Base-by-base conservation (phyloP, 169 alveolate species). In the Babesia ovata region DNA sequence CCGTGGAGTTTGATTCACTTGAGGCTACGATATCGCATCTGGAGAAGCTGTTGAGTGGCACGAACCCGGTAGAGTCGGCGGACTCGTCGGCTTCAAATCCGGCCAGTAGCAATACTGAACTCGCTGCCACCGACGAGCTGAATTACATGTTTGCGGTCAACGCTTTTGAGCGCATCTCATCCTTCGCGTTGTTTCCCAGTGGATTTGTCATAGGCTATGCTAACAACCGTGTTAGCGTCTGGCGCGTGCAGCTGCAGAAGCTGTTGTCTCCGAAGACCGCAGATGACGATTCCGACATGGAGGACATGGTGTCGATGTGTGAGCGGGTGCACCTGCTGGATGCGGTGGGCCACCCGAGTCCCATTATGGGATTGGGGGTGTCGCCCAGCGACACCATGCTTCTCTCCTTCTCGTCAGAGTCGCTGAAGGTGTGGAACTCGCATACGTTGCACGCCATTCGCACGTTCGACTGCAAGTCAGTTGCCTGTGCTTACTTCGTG, bases 131-230 rank as follows among this genome's bases (percentile, higher is more conserved):
- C 65, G 92, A 63, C 67, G 84, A 45, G 72, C 57, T 70, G 46
- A 69, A 46, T 24, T 86, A 56, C 66, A 79, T 86, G 83, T 85
- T 53, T 63, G 76, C 67, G 36, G 70, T 75, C 36, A 73, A 74
- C 66, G 79, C 61, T 24, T 59, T 42, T 44, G 91, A 49, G 70
- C 78, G 46, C 39, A 70, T 61, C 46, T 59, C 70, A 24, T 56
- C 63, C 52, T 67, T 63, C 42, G 33, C 12, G 44, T 28, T 22
- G 28, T 74, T 21, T 65, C 1, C 56, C 33, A 22, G 54, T n/a
- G 79, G 79, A 0, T 76, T 76, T 36, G 67, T 39, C 14, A 29
- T 69, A 0, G 86, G 74, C 24, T 85, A 76, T 29, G 11, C 58
- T 36, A 76, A 49, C 56, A 76, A 76, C 56, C 10, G 54, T 2